Conservation (phyloP, 768 basidiomycete species). For the Agrocybe praecox region DNA sequence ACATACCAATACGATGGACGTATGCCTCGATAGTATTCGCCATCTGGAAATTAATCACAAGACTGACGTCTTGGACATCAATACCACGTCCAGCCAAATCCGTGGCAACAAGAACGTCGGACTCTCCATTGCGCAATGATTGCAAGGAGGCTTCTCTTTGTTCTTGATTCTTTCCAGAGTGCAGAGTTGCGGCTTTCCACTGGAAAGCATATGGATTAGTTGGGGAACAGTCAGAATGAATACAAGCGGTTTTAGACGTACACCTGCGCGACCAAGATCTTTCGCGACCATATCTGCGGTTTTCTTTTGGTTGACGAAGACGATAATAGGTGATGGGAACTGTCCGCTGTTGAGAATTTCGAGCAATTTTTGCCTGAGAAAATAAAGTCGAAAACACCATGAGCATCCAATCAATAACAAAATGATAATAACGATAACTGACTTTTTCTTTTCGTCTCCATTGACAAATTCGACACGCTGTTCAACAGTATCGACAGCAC, state of each 20-base stretch:
- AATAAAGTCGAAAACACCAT: too few species aligned
- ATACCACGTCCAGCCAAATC: constrained; percentile 99
- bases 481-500: constrained; percentile 98
- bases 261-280: constrained; percentile 87
- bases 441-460: constrained; percentile 98
- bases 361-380: constrained; percentile 71
- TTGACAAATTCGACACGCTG: constrained; percentile 92
- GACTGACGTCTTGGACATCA: constrained; percentile 94
- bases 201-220: constrained; percentile 33
- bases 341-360: constrained; percentile 91
- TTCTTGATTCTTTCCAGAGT: constrained; percentile 97
- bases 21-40: constrained; percentile 94
- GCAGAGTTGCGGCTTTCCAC: constrained; percentile 91
- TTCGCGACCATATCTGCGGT: constrained; percentile 98
- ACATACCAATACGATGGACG: constrained; percentile 93
- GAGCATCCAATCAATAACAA: constrained; percentile 18
- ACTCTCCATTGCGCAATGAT: constrained; percentile 81
- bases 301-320: constrained; percentile 99
- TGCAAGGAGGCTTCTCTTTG: constrained; percentile 94
- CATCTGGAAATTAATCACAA: constrained; percentile 99
- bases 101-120: constrained; percentile 92
- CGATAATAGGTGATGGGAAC: constrained; percentile 91
- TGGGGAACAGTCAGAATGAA: too few species aligned
- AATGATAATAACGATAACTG: constrained; percentile 26
- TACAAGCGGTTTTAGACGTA: constrained; percentile 38